These are phyloP conservation scores for Scenedesmus sp. DNA, from an alignment of 163 green algal species.

Conservation along the genomic window DNA sequence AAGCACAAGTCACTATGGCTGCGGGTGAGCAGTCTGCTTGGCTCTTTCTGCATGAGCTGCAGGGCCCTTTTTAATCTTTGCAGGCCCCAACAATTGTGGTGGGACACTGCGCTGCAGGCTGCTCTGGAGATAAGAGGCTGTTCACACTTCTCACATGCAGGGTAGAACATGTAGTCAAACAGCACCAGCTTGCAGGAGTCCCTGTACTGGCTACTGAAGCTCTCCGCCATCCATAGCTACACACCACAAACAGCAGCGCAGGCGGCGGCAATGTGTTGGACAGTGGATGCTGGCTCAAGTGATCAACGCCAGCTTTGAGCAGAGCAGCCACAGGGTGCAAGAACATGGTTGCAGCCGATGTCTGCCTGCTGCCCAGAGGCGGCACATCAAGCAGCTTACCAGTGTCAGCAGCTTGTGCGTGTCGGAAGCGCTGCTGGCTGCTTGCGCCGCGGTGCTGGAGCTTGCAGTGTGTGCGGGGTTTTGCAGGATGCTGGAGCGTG, in stretches of 20 bases:
- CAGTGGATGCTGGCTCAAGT: background rate
- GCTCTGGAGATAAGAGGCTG: too few species aligned
- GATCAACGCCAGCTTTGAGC: too few species aligned
- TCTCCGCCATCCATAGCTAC: slow-evolving; percentile 41
- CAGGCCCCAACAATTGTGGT: background rate
- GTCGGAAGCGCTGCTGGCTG: background rate
- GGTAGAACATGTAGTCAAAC: slow-evolving; percentile 37
- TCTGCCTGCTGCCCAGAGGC: background rate
- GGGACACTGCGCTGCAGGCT: background rate
- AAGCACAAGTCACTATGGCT: background rate
- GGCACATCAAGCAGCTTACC: background rate
- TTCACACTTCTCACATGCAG: background rate
- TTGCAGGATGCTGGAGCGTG: slow-evolving; percentile 5
- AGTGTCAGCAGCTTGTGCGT: slow-evolving; percentile 17
- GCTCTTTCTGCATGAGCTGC: background rate
- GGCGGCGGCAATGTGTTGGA: background rate
- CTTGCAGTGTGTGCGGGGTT: background rate
- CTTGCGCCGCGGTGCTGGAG: background rate
- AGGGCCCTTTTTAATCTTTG: background rate
- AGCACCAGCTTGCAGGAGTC: background rate
- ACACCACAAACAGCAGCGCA: background rate
- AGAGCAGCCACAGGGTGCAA: too few species aligned
- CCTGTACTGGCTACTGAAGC: slow-evolving; percentile 32
- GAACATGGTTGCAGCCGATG: too few species aligned
- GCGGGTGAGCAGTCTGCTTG: background rate